Percentiles rank a stretch among this genome's conserved stretches.
phyloP scores from a whole-genome alignment of 202 grass and related monocot species.

The Miscanthus sacchariflorus region DNA sequence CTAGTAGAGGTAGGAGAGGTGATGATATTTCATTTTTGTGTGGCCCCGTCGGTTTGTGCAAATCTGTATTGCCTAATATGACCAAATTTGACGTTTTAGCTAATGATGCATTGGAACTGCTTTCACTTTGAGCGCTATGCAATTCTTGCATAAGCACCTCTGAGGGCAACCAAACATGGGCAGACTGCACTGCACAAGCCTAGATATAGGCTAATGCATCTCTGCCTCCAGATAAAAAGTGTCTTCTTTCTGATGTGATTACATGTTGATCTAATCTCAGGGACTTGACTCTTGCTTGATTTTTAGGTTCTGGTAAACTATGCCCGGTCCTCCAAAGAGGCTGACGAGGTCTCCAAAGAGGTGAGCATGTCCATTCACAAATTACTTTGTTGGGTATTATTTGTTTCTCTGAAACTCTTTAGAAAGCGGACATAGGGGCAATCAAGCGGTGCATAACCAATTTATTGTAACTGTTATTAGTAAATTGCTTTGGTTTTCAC shows the following conservation, averaged over 20 bases:
- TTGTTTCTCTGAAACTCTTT: not conserved
- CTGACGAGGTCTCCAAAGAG: conserved; percentile 92
- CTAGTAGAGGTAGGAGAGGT: not conserved
- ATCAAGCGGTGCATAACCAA: conserved; percentile 17
- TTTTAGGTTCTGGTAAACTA: conserved; percentile 94
- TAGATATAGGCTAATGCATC: not conserved
- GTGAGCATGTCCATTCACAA: conserved; percentile 42
- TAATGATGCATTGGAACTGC: not conserved
- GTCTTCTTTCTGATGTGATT: not conserved
- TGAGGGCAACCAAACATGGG: not conserved
- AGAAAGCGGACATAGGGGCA: not conserved
- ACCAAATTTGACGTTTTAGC: not conserved
- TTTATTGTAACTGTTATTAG: conserved; percentile 6
- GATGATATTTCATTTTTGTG: not conserved
- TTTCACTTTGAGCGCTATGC: not conserved
- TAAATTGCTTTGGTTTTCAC: conserved; percentile 29
- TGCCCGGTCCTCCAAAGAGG: conserved; percentile 93
- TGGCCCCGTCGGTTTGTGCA: not conserved
- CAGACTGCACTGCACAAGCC: not conserved
- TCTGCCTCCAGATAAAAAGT: not conserved
- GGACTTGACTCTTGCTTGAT: conserved; percentile 22
- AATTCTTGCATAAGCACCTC: not conserved
- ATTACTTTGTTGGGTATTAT: conserved; percentile 19
- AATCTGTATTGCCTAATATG: not conserved
- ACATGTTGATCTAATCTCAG: not conserved